Evolutionary conservation across 495 filamentous ascomycete species (phyloP).

Genomic region (Chaetomium fimeti): DNA sequence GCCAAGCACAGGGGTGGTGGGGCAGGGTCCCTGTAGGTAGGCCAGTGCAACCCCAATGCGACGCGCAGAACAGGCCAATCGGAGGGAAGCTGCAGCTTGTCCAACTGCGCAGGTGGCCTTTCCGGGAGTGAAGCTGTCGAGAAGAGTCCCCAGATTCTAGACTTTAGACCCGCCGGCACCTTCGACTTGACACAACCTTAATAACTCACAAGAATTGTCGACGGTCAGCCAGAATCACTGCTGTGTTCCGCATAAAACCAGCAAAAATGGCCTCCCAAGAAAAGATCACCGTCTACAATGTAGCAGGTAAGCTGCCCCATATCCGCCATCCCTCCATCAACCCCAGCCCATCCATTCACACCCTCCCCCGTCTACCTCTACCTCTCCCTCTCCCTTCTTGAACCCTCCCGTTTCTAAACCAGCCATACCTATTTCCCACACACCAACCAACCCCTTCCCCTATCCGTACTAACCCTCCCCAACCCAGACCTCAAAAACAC

Average conservation of each 20-base stretch:
- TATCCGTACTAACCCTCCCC: neutral
- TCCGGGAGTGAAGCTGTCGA: conserved; percentile 18
- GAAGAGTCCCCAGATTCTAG: no score
- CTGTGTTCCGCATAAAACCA: neutral
- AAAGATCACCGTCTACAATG: conserved; percentile 66
- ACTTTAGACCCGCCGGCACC: neutral
- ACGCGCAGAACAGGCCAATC: conserved; percentile 15
- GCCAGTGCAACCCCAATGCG: neutral
- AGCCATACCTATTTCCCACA: neutral
- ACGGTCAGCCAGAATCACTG: neutral
- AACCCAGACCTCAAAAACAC: conserved; percentile 88
- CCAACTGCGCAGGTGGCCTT: conserved; percentile 30
- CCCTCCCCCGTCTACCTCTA: neutral
- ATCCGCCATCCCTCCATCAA: neutral
- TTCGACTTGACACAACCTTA: neutral
- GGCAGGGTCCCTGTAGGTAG: conserved; percentile 1
- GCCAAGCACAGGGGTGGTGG: conserved; percentile 16
- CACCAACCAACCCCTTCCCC: conserved; percentile 25
- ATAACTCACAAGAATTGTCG: neutral
- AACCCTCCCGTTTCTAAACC: conserved; percentile 3
- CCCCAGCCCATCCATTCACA: no score
- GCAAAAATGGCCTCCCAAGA: conserved; percentile 45
- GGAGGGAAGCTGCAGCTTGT: neutral
- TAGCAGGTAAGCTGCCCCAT: conserved; percentile 52
- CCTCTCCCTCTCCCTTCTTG: conserved; percentile 6